Base-by-base conservation (phyloP, 768 basidiomycete species). In the Auricularia auricula-judae region DNA sequence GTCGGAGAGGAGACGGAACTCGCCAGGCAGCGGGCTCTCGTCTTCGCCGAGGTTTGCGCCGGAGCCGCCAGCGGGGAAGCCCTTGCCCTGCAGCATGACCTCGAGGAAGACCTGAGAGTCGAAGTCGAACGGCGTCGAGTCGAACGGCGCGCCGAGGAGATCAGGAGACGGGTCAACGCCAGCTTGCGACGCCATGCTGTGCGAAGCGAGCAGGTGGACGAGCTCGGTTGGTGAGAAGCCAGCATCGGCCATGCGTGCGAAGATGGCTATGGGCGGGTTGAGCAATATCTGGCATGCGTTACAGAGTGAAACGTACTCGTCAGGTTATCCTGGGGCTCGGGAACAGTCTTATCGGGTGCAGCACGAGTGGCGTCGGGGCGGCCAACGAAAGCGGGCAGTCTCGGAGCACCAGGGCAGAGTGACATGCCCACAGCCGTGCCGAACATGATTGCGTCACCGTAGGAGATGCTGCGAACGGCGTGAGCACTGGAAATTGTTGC, bases 1-100 rank as follows among this genome's bases (percentile, higher is more conserved):
- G 71, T 82, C 80, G 44, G 80, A 81, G 66, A 78, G 76, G 39
- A 82, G 70, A 43, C 80, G 78, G 29, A 82, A 70, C 29, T 29
- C 29, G 29, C 29, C 29, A 29, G 29, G 29, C 29, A 29, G 29
- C 29, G 29, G 29, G 29, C 67, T 77, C 78, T 73, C 56, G 3
- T 76, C 76, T 66, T 44, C 18, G 43, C 79, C 79, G 35, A 72
- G 67, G 67, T 76, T 77, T n/a, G 71, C 72, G 29, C 72, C 72
- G 18, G 72, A 72, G 14, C 80, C 78, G 18, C 43, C 43, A 44
- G 43, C 43, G 54, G 74, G 74, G 71, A 72, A 74, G 44, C 62
- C 42, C 21, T 66, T 69, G 54, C 73, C 73, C 18, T 63, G 65
- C 21, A 74, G 69, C 67, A 72, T 64, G 39, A 70, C 29, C 29